Percentiles rank a stretch among this genome's conserved stretches.
Conservation (phyloP, 2,329 filamentous ascomycete genomes). For the Colletotrichum spaethianum region DNA sequence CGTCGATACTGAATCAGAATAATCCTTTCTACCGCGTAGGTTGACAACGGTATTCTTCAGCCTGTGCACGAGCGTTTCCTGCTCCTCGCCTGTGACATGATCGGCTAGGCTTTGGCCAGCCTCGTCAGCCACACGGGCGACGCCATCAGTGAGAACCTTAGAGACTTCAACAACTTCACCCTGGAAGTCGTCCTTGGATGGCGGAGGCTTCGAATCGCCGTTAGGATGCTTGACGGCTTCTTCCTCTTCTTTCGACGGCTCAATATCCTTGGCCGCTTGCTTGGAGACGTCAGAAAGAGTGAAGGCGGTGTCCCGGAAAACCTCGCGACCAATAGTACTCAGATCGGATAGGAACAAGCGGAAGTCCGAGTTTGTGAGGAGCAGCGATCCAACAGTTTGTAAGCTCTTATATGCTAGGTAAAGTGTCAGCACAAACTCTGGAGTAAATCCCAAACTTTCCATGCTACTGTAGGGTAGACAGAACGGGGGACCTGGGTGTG, state of each 20-base stretch:
- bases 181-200: slow-evolving; percentile 76
- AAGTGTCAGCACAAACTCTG: slow-evolving; percentile 43
- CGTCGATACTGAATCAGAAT: slow-evolving; percentile 87
- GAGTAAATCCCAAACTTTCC: not conserved
- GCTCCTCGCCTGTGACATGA: slow-evolving; percentile 80
- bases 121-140: slow-evolving; percentile 67
- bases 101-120: slow-evolving; percentile 80
- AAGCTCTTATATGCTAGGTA: slow-evolving; percentile 81
- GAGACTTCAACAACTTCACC: slow-evolving; percentile 69
- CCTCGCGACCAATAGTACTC: slow-evolving; percentile 82
- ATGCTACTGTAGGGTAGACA: not conserved
- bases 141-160: slow-evolving; percentile 67
- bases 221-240: slow-evolving; percentile 62
- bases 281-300: slow-evolving; percentile 83
- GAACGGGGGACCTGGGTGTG: not conserved
- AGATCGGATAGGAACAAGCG: slow-evolving; percentile 87
- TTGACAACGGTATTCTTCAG: slow-evolving; percentile 83
- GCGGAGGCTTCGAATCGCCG: slow-evolving; percentile 50
- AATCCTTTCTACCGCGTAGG: slow-evolving; percentile 83
- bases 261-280: slow-evolving; percentile 79
- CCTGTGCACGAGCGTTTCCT: slow-evolving; percentile 79
- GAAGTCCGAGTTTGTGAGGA: slow-evolving; percentile 92
- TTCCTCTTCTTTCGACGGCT: slow-evolving; percentile 75
- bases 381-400: slow-evolving; percentile 85
- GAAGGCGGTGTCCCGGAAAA: slow-evolving; percentile 89